Conservation (phyloP, 306 rosid genomes). For the Glycine tomentella region DNA sequence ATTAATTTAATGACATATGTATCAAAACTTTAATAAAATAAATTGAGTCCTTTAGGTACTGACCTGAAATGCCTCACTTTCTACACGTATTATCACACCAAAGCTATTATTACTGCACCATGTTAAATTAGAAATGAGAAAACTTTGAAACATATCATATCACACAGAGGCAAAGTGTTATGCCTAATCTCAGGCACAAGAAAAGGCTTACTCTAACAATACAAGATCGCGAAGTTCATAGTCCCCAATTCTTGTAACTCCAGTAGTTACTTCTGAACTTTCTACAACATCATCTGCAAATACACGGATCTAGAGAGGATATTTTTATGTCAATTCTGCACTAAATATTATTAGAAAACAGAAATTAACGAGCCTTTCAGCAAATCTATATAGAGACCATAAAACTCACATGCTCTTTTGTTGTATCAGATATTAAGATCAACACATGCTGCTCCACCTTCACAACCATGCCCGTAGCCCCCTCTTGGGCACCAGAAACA, state of each 20-base stretch:
- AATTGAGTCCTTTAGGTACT: background rate
- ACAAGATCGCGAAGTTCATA: conserved; percentile 99
- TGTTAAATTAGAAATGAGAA: conserved; percentile 41
- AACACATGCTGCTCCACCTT: conserved; percentile 97
- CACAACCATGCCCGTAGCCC: conserved; percentile 99
- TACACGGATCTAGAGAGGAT: conserved; percentile 76
- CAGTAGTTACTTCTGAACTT: conserved; percentile 97
- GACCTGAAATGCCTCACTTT: conserved; percentile 98
- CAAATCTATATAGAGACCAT: background rate
- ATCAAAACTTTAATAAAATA: background rate
- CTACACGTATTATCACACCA: conserved; percentile 95
- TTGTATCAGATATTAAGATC: conserved; percentile 91
- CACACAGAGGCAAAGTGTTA: background rate
- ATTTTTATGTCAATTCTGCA: conserved; percentile 36
- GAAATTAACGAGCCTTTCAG: conserved; percentile 28
- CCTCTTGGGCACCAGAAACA: conserved; percentile 94
- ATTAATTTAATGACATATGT: conserved; percentile 26
- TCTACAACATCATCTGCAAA: conserved; percentile 99
- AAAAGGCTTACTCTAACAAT: conserved; percentile 78
- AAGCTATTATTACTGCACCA: conserved; percentile 88
- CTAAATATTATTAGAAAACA: conserved; percentile 8
- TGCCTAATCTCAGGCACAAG: conserved; percentile 18
- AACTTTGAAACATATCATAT: conserved; percentile 10
- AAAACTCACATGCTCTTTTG: conserved; percentile 93
- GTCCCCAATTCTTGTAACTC: conserved; percentile 91